Conservation (phyloP, 2,329 filamentous ascomycete species). For the Pseudogymnoascus sp. region DNA sequence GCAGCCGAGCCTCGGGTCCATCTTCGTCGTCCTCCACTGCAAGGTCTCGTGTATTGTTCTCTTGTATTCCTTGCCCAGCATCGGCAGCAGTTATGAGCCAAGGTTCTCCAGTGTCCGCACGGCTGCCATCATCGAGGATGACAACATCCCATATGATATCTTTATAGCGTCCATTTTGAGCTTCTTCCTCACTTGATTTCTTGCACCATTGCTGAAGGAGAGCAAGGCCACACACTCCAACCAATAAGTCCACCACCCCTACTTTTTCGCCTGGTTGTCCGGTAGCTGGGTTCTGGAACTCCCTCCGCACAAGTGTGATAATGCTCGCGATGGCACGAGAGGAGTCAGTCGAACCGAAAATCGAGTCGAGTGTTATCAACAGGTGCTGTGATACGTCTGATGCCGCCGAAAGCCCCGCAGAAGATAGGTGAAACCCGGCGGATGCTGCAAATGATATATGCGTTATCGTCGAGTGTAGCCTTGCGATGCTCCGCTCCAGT, state of each 20-base stretch:
- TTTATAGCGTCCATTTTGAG: constrained; percentile 39
- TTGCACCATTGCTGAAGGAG: constrained; percentile 52
- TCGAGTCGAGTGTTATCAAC: constrained; percentile 52
- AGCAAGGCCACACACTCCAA: constrained; percentile 52
- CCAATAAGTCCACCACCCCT: constrained; percentile 51
- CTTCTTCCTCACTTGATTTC: constrained; percentile 43
- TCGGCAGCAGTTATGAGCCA: constrained; percentile 21
- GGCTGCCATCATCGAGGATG: constrained; percentile 49
- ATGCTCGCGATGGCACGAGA: constrained; percentile 60
- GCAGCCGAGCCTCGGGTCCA: constrained; percentile 39
- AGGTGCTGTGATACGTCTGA: constrained; percentile 51
- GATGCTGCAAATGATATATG: constrained; percentile 54
- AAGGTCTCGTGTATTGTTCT: constrained; percentile 32
- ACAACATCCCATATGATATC: constrained; percentile 61
- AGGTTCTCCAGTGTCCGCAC: constrained; percentile 44
- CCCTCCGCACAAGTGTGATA: constrained; percentile 53
- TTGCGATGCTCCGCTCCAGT: constrained; percentile 48
- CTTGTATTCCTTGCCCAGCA: constrained; percentile 24
- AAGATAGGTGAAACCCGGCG: constrained; percentile 51
- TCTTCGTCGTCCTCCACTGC: constrained; percentile 30
- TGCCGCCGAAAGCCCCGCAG: constrained; percentile 44
- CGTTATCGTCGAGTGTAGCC: constrained; percentile 48
- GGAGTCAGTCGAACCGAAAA: constrained; percentile 62
- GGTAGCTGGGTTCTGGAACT: constrained; percentile 56
- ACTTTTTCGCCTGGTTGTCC: constrained; percentile 51